Percentiles rank a stretch among this genome's conserved stretches.
Evolutionary conservation across 345 rosid species (phyloP).

Genomic region (Brassica juncea): DNA sequence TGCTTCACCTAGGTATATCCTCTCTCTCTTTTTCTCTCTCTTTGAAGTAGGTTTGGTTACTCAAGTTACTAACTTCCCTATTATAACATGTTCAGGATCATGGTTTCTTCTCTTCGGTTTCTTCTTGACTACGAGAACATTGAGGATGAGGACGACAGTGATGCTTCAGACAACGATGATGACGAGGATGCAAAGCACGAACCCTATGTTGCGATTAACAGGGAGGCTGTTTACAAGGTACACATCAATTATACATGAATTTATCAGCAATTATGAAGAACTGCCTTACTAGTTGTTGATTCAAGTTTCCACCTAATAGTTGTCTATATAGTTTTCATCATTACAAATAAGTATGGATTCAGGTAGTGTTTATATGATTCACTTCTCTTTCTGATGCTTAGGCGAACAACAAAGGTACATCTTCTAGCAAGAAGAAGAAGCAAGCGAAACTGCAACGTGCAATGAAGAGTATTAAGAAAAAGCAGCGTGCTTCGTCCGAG

Average conservation of each 20-base stretch:
- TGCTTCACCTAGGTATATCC: constrained; percentile 66
- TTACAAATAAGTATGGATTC: not conserved
- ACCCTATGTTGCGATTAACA: constrained; percentile 54
- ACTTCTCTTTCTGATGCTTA: constrained; percentile 33
- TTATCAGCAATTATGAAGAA: not conserved
- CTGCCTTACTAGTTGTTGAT: not conserved
- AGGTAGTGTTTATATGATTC: constrained; percentile 5
- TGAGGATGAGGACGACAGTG: constrained; percentile 67
- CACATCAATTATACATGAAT: not conserved
- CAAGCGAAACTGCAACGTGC: constrained; percentile 91
- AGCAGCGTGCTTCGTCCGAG: constrained; percentile 69
- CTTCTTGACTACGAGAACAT: constrained; percentile 91
- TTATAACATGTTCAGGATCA: constrained; percentile 59
- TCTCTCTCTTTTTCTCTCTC: not conserved
- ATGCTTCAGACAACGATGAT: constrained; percentile 73
- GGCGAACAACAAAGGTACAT: constrained; percentile 84
- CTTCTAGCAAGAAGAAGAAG: constrained; percentile 93
- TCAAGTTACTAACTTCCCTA: not conserved
- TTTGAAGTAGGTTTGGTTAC: constrained; percentile 1
- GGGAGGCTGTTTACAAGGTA: constrained; percentile 86
- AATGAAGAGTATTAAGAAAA: constrained; percentile 70
- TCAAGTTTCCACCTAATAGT: not conserved
- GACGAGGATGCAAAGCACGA: constrained; percentile 56
- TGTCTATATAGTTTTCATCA: not conserved
- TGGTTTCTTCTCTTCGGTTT: constrained; percentile 74